Evolutionary conservation across 2,329 filamentous ascomycete genomes (phyloP).

Genomic region (Fusarium foetens): DNA sequence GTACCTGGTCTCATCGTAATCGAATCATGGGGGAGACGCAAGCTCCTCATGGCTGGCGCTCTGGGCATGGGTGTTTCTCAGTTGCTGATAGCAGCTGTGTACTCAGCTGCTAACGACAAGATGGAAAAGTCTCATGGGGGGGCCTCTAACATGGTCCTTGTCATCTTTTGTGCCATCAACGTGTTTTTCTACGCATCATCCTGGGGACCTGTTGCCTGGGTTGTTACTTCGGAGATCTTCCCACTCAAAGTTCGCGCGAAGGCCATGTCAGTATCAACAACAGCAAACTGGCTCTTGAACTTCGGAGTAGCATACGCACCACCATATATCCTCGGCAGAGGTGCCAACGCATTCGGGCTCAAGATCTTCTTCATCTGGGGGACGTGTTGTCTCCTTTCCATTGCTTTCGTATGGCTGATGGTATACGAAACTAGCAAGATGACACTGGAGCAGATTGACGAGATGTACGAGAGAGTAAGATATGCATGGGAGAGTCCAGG

Average conservation of each 20-base stretch:
- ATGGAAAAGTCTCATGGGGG: constrained; percentile 48
- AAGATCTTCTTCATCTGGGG: constrained; percentile 88
- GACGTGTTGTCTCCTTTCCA: constrained; percentile 75
- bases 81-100: constrained; percentile 71
- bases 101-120: constrained; percentile 54
- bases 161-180: constrained; percentile 73
- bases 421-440: constrained; percentile 83
- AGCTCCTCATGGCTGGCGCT: constrained; percentile 77
- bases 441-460: constrained; percentile 80
- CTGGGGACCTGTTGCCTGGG: constrained; percentile 82
- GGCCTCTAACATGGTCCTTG: constrained; percentile 66
- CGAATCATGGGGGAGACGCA: constrained; percentile 79
- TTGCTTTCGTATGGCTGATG: constrained; percentile 78
- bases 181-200: constrained; percentile 84
- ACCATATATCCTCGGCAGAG: constrained; percentile 76
- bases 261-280: constrained; percentile 78
- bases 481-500: constrained; percentile 75
- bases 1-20: constrained; percentile 80
- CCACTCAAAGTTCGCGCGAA: constrained; percentile 77
- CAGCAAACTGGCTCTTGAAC: constrained; percentile 82
- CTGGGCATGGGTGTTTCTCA: constrained; percentile 77
- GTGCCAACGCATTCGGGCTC: constrained; percentile 74
- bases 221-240: constrained; percentile 77
- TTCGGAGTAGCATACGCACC: constrained; percentile 87
- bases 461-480: constrained; percentile 77